Percentiles rank a stretch among this genome's conserved stretches.
Conservation (phyloP, 345 rosid species). For the Eucalyptus erythrocorys region DNA sequence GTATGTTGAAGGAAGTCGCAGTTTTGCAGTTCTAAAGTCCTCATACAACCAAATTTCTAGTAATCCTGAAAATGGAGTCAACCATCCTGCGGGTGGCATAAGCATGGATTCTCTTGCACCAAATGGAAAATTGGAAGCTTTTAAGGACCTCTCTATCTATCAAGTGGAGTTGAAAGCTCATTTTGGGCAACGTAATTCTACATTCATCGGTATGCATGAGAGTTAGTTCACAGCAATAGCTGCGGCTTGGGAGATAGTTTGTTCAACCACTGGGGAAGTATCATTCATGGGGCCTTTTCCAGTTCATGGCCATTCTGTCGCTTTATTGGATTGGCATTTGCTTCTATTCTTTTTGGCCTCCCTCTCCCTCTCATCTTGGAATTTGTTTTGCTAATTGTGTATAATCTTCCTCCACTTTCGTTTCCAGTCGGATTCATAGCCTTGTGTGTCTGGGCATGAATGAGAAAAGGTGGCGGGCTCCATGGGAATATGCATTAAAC, state of each 20-base stretch:
- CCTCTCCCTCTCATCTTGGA: neutral
- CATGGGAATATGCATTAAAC: neutral
- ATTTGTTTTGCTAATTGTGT: conserved; percentile 38
- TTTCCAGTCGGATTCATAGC: neutral
- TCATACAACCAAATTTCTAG: conserved; percentile 24
- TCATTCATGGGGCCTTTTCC: neutral
- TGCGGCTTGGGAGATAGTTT: neutral
- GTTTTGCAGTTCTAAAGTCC: conserved; percentile 46
- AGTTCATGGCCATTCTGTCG: neutral
- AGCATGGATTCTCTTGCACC: conserved; percentile 22
- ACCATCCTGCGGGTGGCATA: conserved; percentile 22
- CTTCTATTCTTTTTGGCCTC: neutral
- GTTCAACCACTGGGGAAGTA: neutral
- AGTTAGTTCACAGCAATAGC: neutral
- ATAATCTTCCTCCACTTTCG: conserved; percentile 14
- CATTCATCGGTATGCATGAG: neutral
- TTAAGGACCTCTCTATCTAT: conserved; percentile 40
- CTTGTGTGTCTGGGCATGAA: neutral
- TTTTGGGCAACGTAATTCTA: neutral
- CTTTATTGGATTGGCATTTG: neutral
- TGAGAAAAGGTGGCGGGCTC: neutral
- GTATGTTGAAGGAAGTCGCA: conserved; percentile 62
- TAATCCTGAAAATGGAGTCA: conserved; percentile 43
- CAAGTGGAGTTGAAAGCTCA: neutral
- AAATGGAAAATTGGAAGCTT: conserved; percentile 71